These are phyloP conservation scores for Rhizoclosmatium sp. DNA, from an alignment of 192 early-diverging fungal genomes.

Conservation along the genomic window DNA sequence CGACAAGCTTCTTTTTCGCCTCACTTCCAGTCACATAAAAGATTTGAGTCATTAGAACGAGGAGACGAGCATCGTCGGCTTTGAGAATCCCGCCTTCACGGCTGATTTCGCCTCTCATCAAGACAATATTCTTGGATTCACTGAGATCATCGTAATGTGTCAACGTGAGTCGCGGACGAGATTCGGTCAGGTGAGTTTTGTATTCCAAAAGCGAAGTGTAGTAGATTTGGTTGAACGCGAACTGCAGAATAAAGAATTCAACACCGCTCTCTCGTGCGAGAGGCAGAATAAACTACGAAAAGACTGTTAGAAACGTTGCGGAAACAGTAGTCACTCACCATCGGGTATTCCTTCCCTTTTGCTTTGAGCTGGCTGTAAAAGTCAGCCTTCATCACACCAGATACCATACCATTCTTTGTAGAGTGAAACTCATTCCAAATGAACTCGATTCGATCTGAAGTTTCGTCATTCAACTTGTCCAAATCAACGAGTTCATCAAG, in stretches of 20 bases:
- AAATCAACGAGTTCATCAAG: constrained; percentile 55
- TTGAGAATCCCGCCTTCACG: constrained; percentile 60
- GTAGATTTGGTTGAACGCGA: constrained; percentile 82
- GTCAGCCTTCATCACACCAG: constrained; percentile 67
- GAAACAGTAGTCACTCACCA: constrained; percentile 46
- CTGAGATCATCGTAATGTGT: constrained; percentile 88
- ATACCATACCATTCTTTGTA: constrained; percentile 58
- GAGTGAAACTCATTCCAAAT: constrained; percentile 82
- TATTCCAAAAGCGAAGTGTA: constrained; percentile 87
- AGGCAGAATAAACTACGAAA: constrained; percentile 82
- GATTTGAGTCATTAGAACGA: constrained; percentile 82
- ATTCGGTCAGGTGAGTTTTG: constrained; percentile 80
- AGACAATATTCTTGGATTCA: constrained; percentile 81
- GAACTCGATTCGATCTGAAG: constrained; percentile 47
- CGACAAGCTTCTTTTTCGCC: constrained; percentile 70
- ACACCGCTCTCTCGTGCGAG: constrained; percentile 79
- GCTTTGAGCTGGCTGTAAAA: constrained; percentile 66
- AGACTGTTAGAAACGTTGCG: neutral
- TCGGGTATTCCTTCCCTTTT: constrained; percentile 63
- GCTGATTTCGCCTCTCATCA: constrained; percentile 86
- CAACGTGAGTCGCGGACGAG: constrained; percentile 82
- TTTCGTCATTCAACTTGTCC: constrained; percentile 37
- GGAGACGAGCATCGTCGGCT: constrained; percentile 74
- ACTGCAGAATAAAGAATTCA: constrained; percentile 89
- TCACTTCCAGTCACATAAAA: constrained; percentile 85